Conservation (phyloP, 2,329 filamentous ascomycete genomes). For the Aspergillus sp. region DNA sequence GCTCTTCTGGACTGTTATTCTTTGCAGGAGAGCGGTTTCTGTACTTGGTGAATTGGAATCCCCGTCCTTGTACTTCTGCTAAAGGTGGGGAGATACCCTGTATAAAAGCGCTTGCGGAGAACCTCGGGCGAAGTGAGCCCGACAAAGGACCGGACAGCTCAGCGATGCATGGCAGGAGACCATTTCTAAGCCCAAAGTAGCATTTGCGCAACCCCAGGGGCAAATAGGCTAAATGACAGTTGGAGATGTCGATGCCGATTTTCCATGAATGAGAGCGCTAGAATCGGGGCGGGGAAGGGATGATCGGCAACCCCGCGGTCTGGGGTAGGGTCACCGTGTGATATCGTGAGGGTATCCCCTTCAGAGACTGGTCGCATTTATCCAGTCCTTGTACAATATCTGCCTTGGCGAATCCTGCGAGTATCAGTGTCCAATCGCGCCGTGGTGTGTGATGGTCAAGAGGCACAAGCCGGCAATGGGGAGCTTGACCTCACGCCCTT, state of each 20-base stretch:
- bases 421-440: not conserved
- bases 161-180: not conserved
- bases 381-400: not conserved
- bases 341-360: not conserved
- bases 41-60: no score
- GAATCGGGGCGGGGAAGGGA: not conserved
- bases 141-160: not conserved
- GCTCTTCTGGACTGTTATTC: no score
- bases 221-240: slow-evolving; percentile 7
- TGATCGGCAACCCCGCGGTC: slow-evolving; percentile 1
- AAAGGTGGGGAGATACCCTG: no score
- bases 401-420: not conserved
- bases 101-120: not conserved
- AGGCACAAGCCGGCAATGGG: not conserved
- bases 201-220: not conserved
- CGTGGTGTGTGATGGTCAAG: not conserved
- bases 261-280: slow-evolving; percentile 10
- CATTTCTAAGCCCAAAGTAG: not conserved
- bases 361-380: not conserved
- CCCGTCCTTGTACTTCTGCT: no score
- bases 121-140: not conserved
- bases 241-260: not conserved
- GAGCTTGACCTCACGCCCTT: not conserved
- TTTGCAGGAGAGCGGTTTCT: no score
- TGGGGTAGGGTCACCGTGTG: not conserved